phyloP scores from a whole-genome alignment of 179 eudicot genomes.

The Spinacia oleracea region DNA sequence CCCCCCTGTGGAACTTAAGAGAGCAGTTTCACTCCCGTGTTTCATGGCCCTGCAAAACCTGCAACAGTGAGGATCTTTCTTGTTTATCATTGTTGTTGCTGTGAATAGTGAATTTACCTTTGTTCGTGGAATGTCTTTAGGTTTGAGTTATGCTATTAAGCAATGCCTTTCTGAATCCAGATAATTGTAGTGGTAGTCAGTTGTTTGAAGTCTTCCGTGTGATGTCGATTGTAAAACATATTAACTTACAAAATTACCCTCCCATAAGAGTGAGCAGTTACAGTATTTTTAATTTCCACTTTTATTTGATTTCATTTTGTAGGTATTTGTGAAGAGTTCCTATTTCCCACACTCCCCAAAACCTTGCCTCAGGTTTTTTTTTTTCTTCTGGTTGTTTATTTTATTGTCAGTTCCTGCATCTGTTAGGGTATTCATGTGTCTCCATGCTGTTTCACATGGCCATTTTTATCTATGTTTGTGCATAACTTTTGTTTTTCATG shows the following conservation, averaged over 20 bases:
- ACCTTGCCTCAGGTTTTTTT: constrained; percentile 69
- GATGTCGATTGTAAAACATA: background rate
- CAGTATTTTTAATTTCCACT: background rate
- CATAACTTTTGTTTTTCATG: background rate
- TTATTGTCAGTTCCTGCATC: background rate
- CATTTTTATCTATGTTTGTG: background rate
- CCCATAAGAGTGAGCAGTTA: background rate
- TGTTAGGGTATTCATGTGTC: background rate
- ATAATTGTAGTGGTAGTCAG: background rate
- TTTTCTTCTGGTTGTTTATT: constrained; percentile 14
- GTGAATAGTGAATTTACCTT: background rate
- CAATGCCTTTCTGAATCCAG: too few relatives aligned
- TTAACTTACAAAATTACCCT: background rate
- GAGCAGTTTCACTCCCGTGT: background rate
- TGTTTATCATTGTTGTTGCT: background rate
- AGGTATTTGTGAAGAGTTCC: constrained; percentile 86
- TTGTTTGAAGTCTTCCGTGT: background rate
- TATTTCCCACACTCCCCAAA: constrained; percentile 86
- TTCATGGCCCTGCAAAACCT: background rate
- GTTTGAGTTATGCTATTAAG: background rate
- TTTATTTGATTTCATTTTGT: constrained; percentile 19
- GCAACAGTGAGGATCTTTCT: background rate
- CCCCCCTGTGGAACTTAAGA: background rate
- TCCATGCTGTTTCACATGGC: background rate
- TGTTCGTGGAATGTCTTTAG: background rate